Base-by-base conservation (phyloP, 208 protist genomes). In the Spongospora subterranea region DNA sequence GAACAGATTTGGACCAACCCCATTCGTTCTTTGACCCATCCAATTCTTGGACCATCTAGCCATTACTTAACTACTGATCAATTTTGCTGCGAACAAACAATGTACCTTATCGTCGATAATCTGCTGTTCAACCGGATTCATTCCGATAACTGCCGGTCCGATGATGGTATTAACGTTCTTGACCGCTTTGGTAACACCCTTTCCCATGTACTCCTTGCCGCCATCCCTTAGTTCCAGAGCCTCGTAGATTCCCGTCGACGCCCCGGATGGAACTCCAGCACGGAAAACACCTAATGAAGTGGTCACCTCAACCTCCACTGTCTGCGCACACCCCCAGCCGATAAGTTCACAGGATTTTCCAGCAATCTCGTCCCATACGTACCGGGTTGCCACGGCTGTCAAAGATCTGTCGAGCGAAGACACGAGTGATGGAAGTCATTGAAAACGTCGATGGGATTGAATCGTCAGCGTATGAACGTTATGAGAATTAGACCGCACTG, bases 201-300 rank as follows among this genome's bases (percentile, higher is more conserved):
- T 99, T 93, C 98, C 99, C 38, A 96, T 88, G 95, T 98, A 99
- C 76, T 95, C 93, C 45, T 91, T 96, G 94, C 98, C 97, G 77
- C 94, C 95, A 93, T 99, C 99, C 91, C 98, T 96, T 45, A 99
- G 95, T 95, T 99, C 98, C 89, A 95, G 96, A 35, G 92, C 93
- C 92, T 99, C 98, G 92, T 99, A 96, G 43, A 97, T 95, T 92
- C 99, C 99, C 45, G 98, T 99, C 35, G 98, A 99, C 0, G 99
- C 99, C 91, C 99, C 98, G 29, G 96, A 98, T 43, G 99, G 99
- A 29, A 98, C 98, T 40, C 97, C 97, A 24, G 97, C 97, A 92
- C 97, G 96, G 95, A 99, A 99, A 29, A 98, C 89, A 77, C 97
- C 97, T 38, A 82, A 60, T 29, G 54, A 38, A 24, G 92, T 99